Evolutionary conservation across 768 basidiomycete species (phyloP), one percentile per base, ranked within the genome.

Genomic region (Boletus rubescentipes): DNA sequence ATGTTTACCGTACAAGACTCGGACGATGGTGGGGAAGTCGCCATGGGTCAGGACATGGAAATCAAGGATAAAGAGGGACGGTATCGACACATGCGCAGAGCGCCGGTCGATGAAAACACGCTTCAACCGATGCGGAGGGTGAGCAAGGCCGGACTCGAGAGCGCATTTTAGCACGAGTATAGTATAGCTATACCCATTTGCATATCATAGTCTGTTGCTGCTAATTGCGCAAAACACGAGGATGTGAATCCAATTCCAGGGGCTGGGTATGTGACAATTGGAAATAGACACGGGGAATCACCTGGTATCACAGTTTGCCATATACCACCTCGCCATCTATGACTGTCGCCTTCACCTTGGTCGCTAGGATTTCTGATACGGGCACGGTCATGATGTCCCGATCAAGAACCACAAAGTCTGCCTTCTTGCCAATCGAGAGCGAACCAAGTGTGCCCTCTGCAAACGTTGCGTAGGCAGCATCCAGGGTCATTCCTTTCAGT

Each of bases 111-210:
- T 65, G 88, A 91, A 71, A 86, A 75, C 39, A 96, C 94, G 34
- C 71, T 96, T 59, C 93, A 96, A 69, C 94, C 94, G 26, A 79
- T 90, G 79, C 75, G 94, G 56, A 77, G 94, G 58, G 93, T 93
- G 55, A 93, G 91, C 68, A 97, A 97, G 73, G 93, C 94, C 6
- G 94, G 94, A 31, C 72, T 97, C 58, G 94, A 97, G 75, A 92
- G 85, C 64, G 79, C 77, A 46, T n/a, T 51, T 43, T 60, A 53
- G 31, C 30, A 44, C n/a, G 36, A 16, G 30, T n/a, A 15, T 38
- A 42, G 34, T 46, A 46, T 63, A 58, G 42, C n/a, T 53, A 61
- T 65, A 55, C 55, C 59, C 48, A 32, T 48, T 51, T 50, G 54
- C 44, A 54, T 58, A 51, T 47, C 31, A 44, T 51, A 53, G 11